These are phyloP conservation scores for Coniochaeta pulveracea DNA, from an alignment of 2,329 filamentous ascomycete genomes.

Conservation along the genomic window DNA sequence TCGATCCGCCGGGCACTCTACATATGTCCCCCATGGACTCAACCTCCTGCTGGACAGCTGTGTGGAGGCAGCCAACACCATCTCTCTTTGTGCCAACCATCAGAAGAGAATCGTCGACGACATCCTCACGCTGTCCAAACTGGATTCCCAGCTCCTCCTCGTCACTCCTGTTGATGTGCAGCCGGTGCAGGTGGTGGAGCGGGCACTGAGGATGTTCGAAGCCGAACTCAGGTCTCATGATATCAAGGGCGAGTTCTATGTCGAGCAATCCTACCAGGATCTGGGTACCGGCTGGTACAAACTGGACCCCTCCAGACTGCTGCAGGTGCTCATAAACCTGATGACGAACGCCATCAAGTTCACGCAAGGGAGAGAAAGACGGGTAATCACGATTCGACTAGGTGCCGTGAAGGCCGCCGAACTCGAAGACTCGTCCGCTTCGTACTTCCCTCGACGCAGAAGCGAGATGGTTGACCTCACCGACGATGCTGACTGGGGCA, in stretches of 20 bases:
- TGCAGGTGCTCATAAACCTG: conserved; percentile 68
- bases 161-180: conserved; percentile 61
- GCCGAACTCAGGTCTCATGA: conserved; percentile 60
- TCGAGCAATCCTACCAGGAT: conserved; percentile 56
- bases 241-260: conserved; percentile 57
- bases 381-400: conserved; percentile 52
- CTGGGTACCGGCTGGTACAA: conserved; percentile 60
- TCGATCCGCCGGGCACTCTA: conserved; percentile 17
- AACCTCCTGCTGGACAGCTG: conserved; percentile 40
- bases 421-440: conserved; percentile 34
- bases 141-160: conserved; percentile 63
- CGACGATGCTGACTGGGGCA: conserved; percentile 55
- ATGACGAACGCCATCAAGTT: conserved; percentile 59
- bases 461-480: conserved; percentile 31
- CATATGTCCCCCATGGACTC: conserved; percentile 23
- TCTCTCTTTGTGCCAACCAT: conserved; percentile 68
- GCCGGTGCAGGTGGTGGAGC: conserved; percentile 51
- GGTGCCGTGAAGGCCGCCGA: conserved; percentile 52
- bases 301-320: conserved; percentile 62
- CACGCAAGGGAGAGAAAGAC: conserved; percentile 46
- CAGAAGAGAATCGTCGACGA: conserved; percentile 70
- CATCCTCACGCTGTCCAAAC: conserved; percentile 60
- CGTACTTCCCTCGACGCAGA: conserved; percentile 34
- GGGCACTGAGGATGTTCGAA: conserved; percentile 68
- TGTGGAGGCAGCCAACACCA: conserved; percentile 70